These are phyloP conservation scores for Alnus glutinosa DNA, from an alignment of 306 rosid species.

Conservation along the genomic window DNA sequence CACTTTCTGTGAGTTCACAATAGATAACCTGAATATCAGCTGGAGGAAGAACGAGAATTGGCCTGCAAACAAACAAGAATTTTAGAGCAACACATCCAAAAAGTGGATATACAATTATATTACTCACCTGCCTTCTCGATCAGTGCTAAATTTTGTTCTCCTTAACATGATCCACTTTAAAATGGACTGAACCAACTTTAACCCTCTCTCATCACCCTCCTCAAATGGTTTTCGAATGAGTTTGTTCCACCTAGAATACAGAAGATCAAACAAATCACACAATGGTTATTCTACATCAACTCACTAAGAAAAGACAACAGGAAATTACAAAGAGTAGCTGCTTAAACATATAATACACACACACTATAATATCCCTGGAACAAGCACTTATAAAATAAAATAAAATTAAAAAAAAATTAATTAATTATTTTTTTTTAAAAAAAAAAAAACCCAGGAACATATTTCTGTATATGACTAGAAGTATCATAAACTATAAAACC, in stretches of 20 bases:
- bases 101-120: conserved; percentile 22
- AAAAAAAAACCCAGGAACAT: not conserved
- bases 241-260: conserved; percentile 87
- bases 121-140: conserved; percentile 82
- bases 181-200: conserved; percentile 87
- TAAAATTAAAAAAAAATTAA: too few relatives aligned
- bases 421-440: too few relatives aligned
- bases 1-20: conserved; percentile 88
- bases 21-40: conserved; percentile 84
- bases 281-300: conserved; percentile 28
- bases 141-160: conserved; percentile 90
- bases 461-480: not conserved
- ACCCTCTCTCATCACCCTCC: conserved; percentile 91
- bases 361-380: not conserved
- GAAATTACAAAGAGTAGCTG: not conserved
- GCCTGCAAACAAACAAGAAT: conserved; percentile 58
- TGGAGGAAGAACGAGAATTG: conserved; percentile 91
- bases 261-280: conserved; percentile 24
- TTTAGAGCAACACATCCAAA: conserved; percentile 25
- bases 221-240: conserved; percentile 94
- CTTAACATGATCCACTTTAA: conserved; percentile 91
- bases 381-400: too few relatives aligned
- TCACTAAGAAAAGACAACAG: not conserved
- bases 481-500: not conserved
- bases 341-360: not conserved